Evolutionary conservation across 2,329 filamentous ascomycete species (phyloP).

Genomic region (Parastagonospora nodorum): DNA sequence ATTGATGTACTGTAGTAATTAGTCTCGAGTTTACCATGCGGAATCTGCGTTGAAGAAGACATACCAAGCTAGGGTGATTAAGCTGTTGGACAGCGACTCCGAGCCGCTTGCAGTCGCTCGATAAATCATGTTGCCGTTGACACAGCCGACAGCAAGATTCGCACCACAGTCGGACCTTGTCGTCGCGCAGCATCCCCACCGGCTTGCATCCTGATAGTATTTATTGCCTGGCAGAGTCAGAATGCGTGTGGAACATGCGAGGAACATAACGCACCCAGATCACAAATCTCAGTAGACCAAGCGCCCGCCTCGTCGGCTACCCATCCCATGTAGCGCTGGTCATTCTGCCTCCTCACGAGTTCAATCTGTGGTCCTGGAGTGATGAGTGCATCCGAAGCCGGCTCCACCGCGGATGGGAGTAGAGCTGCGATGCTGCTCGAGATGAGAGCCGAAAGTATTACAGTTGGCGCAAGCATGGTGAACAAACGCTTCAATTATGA

Average conservation of each 20-base stretch:
- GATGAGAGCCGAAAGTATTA: constrained; percentile 18
- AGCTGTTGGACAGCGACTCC: constrained; percentile 7
- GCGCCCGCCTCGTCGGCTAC: constrained; percentile 6
- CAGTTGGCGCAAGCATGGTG: constrained; percentile 12
- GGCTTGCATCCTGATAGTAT: constrained; percentile 19
- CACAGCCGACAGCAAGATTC: constrained; percentile 25
- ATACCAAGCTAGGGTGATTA: constrained; percentile 15
- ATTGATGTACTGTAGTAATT: constrained; percentile 15
- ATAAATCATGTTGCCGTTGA: constrained; percentile 28
- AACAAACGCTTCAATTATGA: neutral
- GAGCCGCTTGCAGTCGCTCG: constrained; percentile 7
- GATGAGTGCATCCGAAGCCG: constrained; percentile 27
- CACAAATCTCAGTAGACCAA: constrained; percentile 22
- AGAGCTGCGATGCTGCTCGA: constrained; percentile 19
- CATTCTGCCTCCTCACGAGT: constrained; percentile 29
- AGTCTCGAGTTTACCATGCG: neutral
- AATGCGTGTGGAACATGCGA: neutral
- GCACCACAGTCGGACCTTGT: constrained; percentile 18
- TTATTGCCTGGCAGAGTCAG: constrained; percentile 13
- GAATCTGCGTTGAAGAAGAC: neutral
- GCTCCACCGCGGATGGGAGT: constrained; percentile 11
- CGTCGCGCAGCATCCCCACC: constrained; percentile 31
- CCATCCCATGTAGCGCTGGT: constrained; percentile 33
- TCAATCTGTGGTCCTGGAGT: constrained; percentile 28
- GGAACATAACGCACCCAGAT: constrained; percentile 7